phyloP scores from a whole-genome alignment of 2,329 filamentous ascomycete species.

The Paracorniculantispora psalliotae region DNA sequence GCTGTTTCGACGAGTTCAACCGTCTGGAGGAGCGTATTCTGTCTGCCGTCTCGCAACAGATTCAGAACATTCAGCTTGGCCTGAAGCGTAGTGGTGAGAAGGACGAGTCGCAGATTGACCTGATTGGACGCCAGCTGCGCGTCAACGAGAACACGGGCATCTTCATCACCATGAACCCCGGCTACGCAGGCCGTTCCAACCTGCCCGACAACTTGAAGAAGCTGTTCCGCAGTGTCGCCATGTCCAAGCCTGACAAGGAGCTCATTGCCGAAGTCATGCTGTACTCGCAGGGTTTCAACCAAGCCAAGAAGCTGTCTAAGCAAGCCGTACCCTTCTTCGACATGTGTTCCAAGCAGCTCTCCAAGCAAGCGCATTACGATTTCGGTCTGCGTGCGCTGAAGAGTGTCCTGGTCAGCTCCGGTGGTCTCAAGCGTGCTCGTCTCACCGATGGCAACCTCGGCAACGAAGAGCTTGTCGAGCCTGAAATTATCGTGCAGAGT shows the following conservation, averaged over 20 bases:
- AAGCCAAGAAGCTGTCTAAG: conserved; percentile 88
- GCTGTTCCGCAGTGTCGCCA: conserved; percentile 96
- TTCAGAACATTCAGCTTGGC: conserved; percentile 97
- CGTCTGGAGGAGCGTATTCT: conserved; percentile 95
- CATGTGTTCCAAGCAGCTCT: conserved; percentile 72
- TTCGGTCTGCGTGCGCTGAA: conserved; percentile 97
- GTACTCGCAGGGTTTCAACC: conserved; percentile 97
- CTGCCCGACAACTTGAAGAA: conserved; percentile 99
- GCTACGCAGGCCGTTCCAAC: conserved; percentile 96
- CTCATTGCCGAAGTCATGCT: conserved; percentile 99
- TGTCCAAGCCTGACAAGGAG: conserved; percentile 99
- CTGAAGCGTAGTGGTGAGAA: conserved; percentile 80
- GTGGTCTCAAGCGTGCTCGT: conserved; percentile 84
- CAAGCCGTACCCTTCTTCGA: conserved; percentile 99
- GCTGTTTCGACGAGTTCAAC: conserved; percentile 99
- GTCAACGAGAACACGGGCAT: conserved; percentile 95
- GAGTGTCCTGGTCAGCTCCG: conserved; percentile 96
- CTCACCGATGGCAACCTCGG: conserved; percentile 55
- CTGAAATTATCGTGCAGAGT: conserved; percentile 97
- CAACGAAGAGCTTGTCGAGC: conserved; percentile 73
- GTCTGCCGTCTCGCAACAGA: conserved; percentile 96
- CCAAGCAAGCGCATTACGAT: conserved; percentile 98
- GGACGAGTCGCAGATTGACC: conserved; percentile 82
- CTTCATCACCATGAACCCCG: conserved; percentile 99
- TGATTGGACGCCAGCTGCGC: conserved; percentile 82